Evolutionary conservation across 148 eudicot genomes (phyloP).

Genomic region (Rheum nobile): DNA sequence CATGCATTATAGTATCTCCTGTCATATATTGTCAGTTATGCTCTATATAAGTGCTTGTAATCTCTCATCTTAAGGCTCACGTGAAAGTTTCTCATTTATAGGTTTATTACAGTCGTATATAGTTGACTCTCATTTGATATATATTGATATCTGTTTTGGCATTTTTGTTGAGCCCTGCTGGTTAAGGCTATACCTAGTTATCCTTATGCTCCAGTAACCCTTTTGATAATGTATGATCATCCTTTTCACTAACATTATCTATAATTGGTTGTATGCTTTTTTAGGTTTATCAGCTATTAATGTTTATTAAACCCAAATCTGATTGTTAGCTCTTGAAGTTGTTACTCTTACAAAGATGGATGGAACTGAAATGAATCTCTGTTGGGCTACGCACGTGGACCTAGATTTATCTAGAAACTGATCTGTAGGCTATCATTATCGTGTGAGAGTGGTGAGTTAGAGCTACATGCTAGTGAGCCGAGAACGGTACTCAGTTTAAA

Average conservation of each 20-base stretch:
- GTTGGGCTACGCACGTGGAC: neutral
- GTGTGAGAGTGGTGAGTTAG: neutral
- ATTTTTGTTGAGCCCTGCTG: neutral
- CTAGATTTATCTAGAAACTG: neutral
- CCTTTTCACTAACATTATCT: neutral
- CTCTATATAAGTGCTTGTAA: neutral
- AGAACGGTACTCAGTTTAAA: neutral
- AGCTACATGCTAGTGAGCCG: neutral
- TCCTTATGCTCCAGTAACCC: neutral
- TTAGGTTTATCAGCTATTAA: neutral
- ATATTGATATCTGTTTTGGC: neutral
- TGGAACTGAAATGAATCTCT: neutral
- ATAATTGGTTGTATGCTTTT: neutral
- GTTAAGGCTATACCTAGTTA: neutral
- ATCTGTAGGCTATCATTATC: too few relatives aligned
- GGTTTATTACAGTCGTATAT: neutral
- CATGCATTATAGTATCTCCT: neutral
- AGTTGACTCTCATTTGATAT: neutral
- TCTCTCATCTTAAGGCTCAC: neutral
- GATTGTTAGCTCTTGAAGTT: neutral
- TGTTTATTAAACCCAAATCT: neutral
- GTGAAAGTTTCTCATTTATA: neutral
- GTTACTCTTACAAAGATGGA: neutral
- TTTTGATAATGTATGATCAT: neutral
- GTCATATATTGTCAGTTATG: neutral